Evolutionary conservation across 495 filamentous ascomycete genomes (phyloP).

Genomic region (Penicillium silybi): DNA sequence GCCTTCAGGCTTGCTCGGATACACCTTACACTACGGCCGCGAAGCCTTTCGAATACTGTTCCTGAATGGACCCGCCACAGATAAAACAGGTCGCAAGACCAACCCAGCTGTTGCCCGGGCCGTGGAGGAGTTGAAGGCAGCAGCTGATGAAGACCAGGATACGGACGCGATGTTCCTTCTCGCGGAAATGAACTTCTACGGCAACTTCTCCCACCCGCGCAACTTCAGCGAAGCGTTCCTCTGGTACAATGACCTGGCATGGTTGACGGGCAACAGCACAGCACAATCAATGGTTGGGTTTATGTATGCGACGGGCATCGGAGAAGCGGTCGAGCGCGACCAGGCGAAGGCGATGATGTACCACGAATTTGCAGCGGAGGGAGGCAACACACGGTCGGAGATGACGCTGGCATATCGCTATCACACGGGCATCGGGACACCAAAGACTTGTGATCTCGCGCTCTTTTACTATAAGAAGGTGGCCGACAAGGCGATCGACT

Average conservation of each 20-base stretch:
- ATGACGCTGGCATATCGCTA: slow-evolving; percentile 93
- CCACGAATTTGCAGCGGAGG: slow-evolving; percentile 88
- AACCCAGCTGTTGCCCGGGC: slow-evolving; percentile 44
- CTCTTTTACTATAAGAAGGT: slow-evolving; percentile 86
- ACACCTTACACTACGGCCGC: slow-evolving; percentile 46
- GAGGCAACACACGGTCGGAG: slow-evolving; percentile 78
- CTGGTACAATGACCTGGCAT: slow-evolving; percentile 75
- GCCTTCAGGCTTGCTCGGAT: slow-evolving; percentile 42
- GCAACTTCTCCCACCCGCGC: slow-evolving; percentile 84
- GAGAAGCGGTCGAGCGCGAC: slow-evolving; percentile 75
- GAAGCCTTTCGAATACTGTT: slow-evolving; percentile 47
- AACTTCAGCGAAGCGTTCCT: slow-evolving; percentile 79
- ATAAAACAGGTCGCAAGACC: slow-evolving; percentile 25
- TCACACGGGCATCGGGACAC: slow-evolving; percentile 77
- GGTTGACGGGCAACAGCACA: slow-evolving; percentile 76
- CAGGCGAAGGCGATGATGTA: slow-evolving; percentile 92
- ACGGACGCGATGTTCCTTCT: slow-evolving; percentile 87
- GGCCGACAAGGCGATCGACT: slow-evolving; percentile 87
- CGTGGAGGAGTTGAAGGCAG: slow-evolving; percentile 68
- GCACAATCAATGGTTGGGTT: slow-evolving; percentile 95
- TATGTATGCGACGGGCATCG: slow-evolving; percentile 93
- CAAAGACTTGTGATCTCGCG: slow-evolving; percentile 81
- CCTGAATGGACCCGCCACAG: slow-evolving; percentile 42
- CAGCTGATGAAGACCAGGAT: slow-evolving; percentile 65
- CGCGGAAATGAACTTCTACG: slow-evolving; percentile 94